phyloP scores from a whole-genome alignment of 2,329 filamentous ascomycete species.

The Talaromyces islandicus region DNA sequence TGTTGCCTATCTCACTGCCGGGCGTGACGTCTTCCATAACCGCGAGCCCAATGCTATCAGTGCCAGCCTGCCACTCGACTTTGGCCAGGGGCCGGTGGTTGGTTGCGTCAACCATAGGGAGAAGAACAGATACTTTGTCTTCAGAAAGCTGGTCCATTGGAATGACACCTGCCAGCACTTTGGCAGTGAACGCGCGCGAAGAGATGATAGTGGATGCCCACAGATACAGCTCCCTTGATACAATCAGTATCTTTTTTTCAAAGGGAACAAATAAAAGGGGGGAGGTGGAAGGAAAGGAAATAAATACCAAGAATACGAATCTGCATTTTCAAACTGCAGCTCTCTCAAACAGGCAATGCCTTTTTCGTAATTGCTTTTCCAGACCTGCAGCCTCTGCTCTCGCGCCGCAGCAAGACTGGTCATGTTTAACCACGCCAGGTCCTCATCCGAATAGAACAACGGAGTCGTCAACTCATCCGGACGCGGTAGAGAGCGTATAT shows the following conservation, averaged over 20 bases:
- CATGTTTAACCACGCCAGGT: slow-evolving; percentile 45
- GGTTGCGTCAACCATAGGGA: slow-evolving; percentile 65
- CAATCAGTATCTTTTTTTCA: background rate
- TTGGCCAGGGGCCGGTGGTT: slow-evolving; percentile 62
- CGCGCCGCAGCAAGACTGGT: slow-evolving; percentile 29
- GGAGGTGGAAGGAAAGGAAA: background rate
- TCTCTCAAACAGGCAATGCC: slow-evolving; percentile 25
- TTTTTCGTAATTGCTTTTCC: slow-evolving; percentile 33
- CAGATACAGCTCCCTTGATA: slow-evolving; percentile 37
- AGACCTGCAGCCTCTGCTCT: slow-evolving; percentile 26
- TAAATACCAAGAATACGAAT: slow-evolving; percentile 34
- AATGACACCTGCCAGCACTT: slow-evolving; percentile 33
- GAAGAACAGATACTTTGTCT: slow-evolving; percentile 61
- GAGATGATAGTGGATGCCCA: slow-evolving; percentile 42
- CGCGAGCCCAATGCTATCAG: slow-evolving; percentile 32
- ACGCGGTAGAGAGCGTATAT: slow-evolving; percentile 60
- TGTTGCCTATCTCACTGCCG: slow-evolving; percentile 58
- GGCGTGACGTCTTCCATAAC: slow-evolving; percentile 43
- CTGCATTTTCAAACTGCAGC: slow-evolving; percentile 23
- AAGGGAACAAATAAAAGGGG: background rate
- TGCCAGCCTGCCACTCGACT: slow-evolving; percentile 52
- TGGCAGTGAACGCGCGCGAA: slow-evolving; percentile 39
- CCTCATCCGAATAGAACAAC: slow-evolving; percentile 56
- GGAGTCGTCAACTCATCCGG: slow-evolving; percentile 57
- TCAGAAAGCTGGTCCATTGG: slow-evolving; percentile 34